Conservation (phyloP, 306 rosid species). For the Canavalia gladiata region DNA sequence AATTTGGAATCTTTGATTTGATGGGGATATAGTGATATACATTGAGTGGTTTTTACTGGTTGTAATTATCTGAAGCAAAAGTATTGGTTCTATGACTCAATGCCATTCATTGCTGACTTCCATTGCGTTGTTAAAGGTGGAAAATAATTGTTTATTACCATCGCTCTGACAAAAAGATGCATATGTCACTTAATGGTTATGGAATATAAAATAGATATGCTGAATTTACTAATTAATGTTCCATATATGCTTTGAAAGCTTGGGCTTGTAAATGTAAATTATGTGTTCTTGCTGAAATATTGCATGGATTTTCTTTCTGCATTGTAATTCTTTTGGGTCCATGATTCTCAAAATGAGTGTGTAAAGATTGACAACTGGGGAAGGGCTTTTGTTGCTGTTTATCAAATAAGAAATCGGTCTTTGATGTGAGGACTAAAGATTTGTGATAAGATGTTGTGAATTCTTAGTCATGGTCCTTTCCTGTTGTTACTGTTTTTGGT, state of each 20-base stretch:
- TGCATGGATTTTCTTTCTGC: conserved; percentile 18
- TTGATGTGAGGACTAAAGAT: conserved; percentile 15
- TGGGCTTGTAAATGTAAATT: conserved; percentile 6
- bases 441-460: background rate
- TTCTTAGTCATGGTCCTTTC: conserved; percentile 5
- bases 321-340: conserved; percentile 11
- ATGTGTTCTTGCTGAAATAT: conserved; percentile 9
- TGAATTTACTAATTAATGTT: conserved; percentile 13
- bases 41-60: conserved; percentile 38
- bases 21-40: background rate
- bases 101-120: conserved; percentile 25
- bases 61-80: background rate
- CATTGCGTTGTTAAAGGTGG: conserved; percentile 12
- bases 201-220: background rate
- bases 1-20: conserved; percentile 35
- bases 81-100: conserved; percentile 26
- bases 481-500: conserved; percentile 11
- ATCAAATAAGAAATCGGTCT: conserved; percentile 32
- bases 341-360: conserved; percentile 1
- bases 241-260: conserved; percentile 9
- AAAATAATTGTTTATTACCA: conserved; percentile 16
- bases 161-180: conserved; percentile 5
- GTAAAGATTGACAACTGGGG: background rate
- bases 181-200: conserved; percentile 22
- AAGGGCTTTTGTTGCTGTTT: conserved; percentile 26